Base-by-base conservation (phyloP, 352 stramenopile species). In the Phytophthora constricta region DNA sequence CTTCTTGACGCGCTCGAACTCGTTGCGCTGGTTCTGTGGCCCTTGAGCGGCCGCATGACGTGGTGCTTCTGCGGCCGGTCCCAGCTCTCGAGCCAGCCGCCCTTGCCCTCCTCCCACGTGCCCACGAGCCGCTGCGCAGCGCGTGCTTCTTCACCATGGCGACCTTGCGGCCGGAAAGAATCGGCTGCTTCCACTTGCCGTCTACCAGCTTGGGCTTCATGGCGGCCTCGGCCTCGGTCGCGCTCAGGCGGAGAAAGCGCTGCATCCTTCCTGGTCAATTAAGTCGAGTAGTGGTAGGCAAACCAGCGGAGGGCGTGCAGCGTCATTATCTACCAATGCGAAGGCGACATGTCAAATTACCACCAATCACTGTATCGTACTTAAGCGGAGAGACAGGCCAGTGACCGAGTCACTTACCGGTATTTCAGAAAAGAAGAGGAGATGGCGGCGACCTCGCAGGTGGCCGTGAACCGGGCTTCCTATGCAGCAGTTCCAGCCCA, bases 1-100 rank as follows among this genome's bases (percentile, higher is more conserved):
- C 77, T 94, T 96, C 78, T 92, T 91, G 71, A 94, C 87, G 39
- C 86, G 85, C 3, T 96, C 87, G 65, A 92, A 93, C 60, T 93
- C 86, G 60, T 91, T 90, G 65, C 87, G 86, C 75, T 96, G 67
- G 72, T 91, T 79, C 42, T 76, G 62, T 91, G 82, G 57, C 87
- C 87, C 75, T 94, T 94, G 52, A 88, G 83, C 31, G 86, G 76
- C 17, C 86, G 84, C 86, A 96, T 93, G 20, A 96, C 87, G 61
- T 88, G 82, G 79, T 96, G 87, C 79, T 96, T 93, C 75, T 93
- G 79, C 42, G 79, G 69, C 46, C 75, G 68, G 71, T 92, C 78
- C 87, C 87, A 96, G 0, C 70, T 81, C 61, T 89, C 79, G 42
- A 94, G 78, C 87, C 87, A 96, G 50, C 87, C 87, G 64, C 87